Evolutionary conservation across 2,329 filamentous ascomycete genomes (phyloP).

Genomic region (Macrophomina phaseolina): DNA sequence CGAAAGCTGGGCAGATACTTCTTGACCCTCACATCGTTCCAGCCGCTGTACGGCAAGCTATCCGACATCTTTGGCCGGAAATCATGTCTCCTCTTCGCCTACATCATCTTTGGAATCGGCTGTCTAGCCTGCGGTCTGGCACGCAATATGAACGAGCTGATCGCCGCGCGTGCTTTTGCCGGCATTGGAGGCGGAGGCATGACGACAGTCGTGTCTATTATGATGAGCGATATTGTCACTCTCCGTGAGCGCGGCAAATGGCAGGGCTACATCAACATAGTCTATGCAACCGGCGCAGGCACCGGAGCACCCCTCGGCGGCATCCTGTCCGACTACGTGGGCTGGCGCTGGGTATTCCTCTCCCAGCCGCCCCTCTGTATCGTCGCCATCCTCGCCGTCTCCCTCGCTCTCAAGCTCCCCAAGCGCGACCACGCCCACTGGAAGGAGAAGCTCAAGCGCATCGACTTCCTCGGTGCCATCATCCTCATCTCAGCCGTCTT

Average conservation of each 20-base stretch:
- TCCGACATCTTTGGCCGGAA: constrained; percentile 75
- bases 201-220: constrained; percentile 70
- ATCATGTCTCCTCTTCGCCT: constrained; percentile 67
- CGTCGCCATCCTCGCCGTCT: constrained; percentile 68
- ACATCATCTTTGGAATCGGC: constrained; percentile 68
- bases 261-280: constrained; percentile 76
- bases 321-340: constrained; percentile 72
- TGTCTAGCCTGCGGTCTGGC: constrained; percentile 69
- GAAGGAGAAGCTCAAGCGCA: constrained; percentile 67
- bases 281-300: constrained; percentile 71
- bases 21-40: constrained; percentile 74
- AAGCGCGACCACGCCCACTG: constrained; percentile 64
- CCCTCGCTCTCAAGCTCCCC: constrained; percentile 67
- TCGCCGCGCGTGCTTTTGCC: constrained; percentile 66
- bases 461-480: constrained; percentile 76
- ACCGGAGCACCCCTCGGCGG: constrained; percentile 74
- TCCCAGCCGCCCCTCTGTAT: constrained; percentile 72
- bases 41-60: constrained; percentile 75
- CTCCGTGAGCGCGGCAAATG: constrained; percentile 73
- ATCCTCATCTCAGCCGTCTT: constrained; percentile 70
- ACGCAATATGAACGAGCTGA: constrained; percentile 68
- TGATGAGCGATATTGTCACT: constrained; percentile 74
- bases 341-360: constrained; percentile 80
- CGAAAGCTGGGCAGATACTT: constrained; percentile 61
- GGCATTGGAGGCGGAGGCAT: constrained; percentile 75